These are phyloP conservation scores for Neltuma alba DNA, from an alignment of 306 rosid species.

Conservation along the genomic window DNA sequence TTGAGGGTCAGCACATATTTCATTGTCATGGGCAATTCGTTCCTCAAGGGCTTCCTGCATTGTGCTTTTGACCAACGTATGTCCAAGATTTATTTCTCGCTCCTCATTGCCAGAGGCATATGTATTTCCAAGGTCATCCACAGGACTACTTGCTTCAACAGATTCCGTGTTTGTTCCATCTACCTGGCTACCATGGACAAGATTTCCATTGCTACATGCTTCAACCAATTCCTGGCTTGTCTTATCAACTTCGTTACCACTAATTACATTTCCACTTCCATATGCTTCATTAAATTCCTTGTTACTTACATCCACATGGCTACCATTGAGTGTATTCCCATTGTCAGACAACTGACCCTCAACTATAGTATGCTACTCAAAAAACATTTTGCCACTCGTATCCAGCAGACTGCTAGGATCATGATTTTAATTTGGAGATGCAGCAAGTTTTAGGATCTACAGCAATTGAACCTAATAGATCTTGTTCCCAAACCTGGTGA, in stretches of 20 bases:
- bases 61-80: slow-evolving; percentile 41
- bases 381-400: slow-evolving; percentile 38
- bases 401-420: slow-evolving; percentile 34
- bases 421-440: slow-evolving; percentile 48
- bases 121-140: slow-evolving; percentile 37
- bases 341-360: slow-evolving; percentile 28
- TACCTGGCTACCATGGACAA: slow-evolving; percentile 44
- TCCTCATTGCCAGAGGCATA: slow-evolving; percentile 40
- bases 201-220: slow-evolving; percentile 28
- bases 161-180: slow-evolving; percentile 37
- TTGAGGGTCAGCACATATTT: slow-evolving; percentile 33
- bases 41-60: slow-evolving; percentile 39
- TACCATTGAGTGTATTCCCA: slow-evolving; percentile 35
- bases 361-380: slow-evolving; percentile 22
- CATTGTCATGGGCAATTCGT: slow-evolving; percentile 29
- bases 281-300: slow-evolving; percentile 10
- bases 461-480: slow-evolving; percentile 73
- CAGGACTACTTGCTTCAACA: slow-evolving; percentile 36
- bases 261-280: slow-evolving; percentile 36
- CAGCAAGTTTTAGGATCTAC: slow-evolving; percentile 48
- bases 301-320: slow-evolving; percentile 34
- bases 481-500: slow-evolving; percentile 53
- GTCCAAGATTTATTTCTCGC: slow-evolving; percentile 32
- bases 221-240: not conserved
- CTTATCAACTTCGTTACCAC: slow-evolving; percentile 39